Percentiles rank a stretch among this genome's conserved stretches.
Evolutionary conservation across 768 basidiomycete species (phyloP).

Genomic region (Exidia glandulosa): DNA sequence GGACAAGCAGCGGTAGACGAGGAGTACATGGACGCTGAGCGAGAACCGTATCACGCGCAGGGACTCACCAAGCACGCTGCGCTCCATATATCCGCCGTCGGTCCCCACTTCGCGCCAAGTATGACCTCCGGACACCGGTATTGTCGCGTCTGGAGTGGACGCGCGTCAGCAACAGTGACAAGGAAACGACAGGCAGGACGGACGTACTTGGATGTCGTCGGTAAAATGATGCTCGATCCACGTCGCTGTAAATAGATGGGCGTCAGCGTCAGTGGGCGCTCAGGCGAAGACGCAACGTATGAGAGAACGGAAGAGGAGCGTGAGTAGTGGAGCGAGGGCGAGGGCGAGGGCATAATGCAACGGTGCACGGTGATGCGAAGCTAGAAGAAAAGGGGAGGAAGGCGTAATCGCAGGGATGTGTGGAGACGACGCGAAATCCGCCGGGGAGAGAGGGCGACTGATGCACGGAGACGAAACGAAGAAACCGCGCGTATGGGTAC

Average conservation of each 20-base stretch:
- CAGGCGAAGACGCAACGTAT: too few species aligned
- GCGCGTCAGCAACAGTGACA: not conserved
- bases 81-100: conserved; percentile 4
- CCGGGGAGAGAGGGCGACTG: too few species aligned
- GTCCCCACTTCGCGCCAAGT: conserved; percentile 58
- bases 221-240: conserved; percentile 96
- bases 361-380: too few species aligned
- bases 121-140: conserved; percentile 98
- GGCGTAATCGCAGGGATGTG: too few species aligned
- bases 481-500: too few species aligned
- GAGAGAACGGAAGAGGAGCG: too few species aligned
- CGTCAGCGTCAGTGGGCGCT: not conserved
- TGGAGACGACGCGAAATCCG: too few species aligned
- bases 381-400: too few species aligned
- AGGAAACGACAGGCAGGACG: not conserved
- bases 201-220: conserved; percentile 66
- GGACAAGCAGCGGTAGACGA: too few species aligned
- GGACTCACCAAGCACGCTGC: conserved; percentile 3
- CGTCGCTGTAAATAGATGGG: conserved; percentile 40
- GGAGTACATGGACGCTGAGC: not conserved
- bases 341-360: too few species aligned
- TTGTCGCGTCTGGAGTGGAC: conserved; percentile 62
- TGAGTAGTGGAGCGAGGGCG: too few species aligned
- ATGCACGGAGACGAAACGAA: too few species aligned
- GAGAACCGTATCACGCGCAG: not conserved